phyloP scores from a whole-genome alignment of 2,329 filamentous ascomycete genomes.

The Alternaria ethzedia region DNA sequence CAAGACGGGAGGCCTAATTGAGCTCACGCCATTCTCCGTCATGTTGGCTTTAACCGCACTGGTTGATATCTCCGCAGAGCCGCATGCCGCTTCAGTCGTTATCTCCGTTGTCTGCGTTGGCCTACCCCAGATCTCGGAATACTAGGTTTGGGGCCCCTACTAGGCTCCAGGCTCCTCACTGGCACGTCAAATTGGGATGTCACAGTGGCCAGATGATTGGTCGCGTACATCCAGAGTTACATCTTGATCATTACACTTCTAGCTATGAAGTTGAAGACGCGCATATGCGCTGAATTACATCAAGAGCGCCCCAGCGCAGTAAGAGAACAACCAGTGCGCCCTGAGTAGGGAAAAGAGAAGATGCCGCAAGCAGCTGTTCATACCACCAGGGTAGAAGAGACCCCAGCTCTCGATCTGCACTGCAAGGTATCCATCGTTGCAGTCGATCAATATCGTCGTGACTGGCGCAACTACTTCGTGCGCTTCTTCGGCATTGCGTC shows the following conservation, averaged over 20 bases:
- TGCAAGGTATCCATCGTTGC: background rate
- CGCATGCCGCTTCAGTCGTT: background rate
- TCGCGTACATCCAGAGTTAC: too few relatives aligned
- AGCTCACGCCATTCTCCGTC: too few relatives aligned
- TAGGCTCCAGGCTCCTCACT: background rate
- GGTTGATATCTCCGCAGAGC: background rate
- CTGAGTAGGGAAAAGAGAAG: background rate
- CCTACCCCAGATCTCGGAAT: background rate
- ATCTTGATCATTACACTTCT: background rate
- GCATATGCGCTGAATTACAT: background rate
- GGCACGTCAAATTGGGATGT: background rate
- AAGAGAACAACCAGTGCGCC: background rate
- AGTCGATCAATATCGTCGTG: background rate
- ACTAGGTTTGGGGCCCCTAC: too few relatives aligned
- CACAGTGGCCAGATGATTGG: background rate
- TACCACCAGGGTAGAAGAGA: background rate
- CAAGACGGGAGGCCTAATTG: background rate
- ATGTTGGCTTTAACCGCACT: background rate
- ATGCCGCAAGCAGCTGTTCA: background rate
- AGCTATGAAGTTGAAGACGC: background rate
- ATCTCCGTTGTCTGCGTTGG: background rate
- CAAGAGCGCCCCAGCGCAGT: background rate
- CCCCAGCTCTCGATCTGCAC: slow-evolving; percentile 16
- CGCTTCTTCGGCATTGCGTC: slow-evolving; percentile 17
- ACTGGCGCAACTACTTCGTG: background rate